Evolutionary conservation across 2,329 filamentous ascomycete species (phyloP).

Genomic region (Hymenoscyphus repandus): DNA sequence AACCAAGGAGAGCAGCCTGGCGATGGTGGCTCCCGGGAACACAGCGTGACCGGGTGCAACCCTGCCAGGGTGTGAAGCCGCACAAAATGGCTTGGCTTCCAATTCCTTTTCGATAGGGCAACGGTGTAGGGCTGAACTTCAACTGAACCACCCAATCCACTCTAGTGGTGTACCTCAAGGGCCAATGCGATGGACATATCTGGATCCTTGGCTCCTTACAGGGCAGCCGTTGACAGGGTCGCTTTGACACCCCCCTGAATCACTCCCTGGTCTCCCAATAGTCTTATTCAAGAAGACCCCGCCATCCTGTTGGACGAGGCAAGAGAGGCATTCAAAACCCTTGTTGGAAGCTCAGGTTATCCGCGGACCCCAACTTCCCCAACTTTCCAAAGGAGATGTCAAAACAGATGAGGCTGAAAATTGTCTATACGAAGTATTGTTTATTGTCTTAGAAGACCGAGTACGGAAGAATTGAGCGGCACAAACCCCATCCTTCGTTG

Average conservation of each 20-base stretch:
- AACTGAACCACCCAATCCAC: neutral
- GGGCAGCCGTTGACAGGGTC: neutral
- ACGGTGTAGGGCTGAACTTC: slow-evolving; percentile 12
- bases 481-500: too few relatives aligned
- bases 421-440: too few relatives aligned
- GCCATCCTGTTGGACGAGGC: too few relatives aligned
- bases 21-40: neutral
- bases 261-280: neutral
- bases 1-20: neutral
- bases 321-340: too few relatives aligned
- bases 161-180: neutral
- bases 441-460: too few relatives aligned
- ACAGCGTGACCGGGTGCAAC: slow-evolving; percentile 5
- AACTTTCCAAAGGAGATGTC: too few relatives aligned
- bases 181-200: too few relatives aligned
- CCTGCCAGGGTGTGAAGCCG: slow-evolving; percentile 8
- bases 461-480: too few relatives aligned
- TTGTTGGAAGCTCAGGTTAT: too few relatives aligned
- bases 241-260: neutral
- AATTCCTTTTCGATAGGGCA: neutral
- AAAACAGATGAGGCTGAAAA: too few relatives aligned
- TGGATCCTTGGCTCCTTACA: neutral
- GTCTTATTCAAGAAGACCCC: too few relatives aligned
- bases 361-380: too few relatives aligned
- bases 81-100: slow-evolving; percentile 5